Base-by-base conservation (phyloP, 768 basidiomycete species). In the Austroboletus festivus region DNA sequence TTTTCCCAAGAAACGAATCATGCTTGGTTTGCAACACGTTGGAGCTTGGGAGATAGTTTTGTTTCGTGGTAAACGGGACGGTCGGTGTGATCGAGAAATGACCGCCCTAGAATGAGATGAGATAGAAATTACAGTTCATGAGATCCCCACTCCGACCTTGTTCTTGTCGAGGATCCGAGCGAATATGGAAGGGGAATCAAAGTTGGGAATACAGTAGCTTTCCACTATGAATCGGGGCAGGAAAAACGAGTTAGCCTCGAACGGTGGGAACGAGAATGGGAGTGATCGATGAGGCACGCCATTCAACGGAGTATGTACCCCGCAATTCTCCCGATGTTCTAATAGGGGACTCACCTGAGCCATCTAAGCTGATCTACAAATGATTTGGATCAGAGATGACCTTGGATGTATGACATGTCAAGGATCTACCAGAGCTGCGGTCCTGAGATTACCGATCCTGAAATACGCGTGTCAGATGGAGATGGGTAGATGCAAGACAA, bases 141-240 rank as follows among this genome's bases (percentile, higher is more conserved):
- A 20, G 24, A 22, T 7, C 16, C 11, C 18, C 35, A 22, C 26
- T 15, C 52, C 15, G 30, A 73, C 78, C 67, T 89, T 90, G 65
- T 90, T 71, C 59, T 90, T 90, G 73, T 93, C 89, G 6, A 93
- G 76, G 56, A 92, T 89, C 8, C 93, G 81, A 7, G 92, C 93
- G 55, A 94, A 95, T 42, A 95, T 76, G 16, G 89, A 92, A 4
- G 93, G 93, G 2, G 91, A 93, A 67, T 96, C 93, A 63, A 96
- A 95, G 71, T 93, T 77, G 1, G 93, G 93, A 22, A 94, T 79
- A 59, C 93, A 96, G 67, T 93, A 93, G 53, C 86, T 89, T 66
- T 95, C 93, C 54, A 95, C 88, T 91, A 35, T 44, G 28, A 38
- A 22, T 42, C 12, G 24, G 19, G 11, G 19, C 20, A 48, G 6